phyloP scores from a whole-genome alignment of 2,329 filamentous ascomycete species.

The Monilinia vaccinii-corymbosi region DNA sequence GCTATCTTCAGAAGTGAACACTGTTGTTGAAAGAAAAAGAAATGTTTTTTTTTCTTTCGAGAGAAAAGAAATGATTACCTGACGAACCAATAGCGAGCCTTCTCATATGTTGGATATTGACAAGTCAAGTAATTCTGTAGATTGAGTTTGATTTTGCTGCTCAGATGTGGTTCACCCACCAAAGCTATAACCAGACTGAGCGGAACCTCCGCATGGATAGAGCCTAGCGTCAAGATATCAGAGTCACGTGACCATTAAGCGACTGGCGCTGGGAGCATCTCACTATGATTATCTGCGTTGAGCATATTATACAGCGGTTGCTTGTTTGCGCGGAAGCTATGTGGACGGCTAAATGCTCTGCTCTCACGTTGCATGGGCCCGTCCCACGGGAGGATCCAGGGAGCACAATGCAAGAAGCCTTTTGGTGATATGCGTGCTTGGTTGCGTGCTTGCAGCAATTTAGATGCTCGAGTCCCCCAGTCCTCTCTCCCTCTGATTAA shows the following conservation, averaged over 20 bases:
- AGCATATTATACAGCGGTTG: not conserved
- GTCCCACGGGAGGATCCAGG: not conserved
- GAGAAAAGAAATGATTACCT: not conserved
- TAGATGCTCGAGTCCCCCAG: not conserved
- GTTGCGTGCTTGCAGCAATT: not conserved
- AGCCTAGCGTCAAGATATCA: not conserved
- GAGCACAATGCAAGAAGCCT: not conserved
- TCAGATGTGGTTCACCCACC: slow-evolving; percentile 8
- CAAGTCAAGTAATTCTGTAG: not conserved
- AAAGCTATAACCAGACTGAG: slow-evolving; percentile 5
- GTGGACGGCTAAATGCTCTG: not conserved
- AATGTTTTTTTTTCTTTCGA: not conserved
- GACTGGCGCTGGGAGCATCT: not conserved
- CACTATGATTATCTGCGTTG: not conserved
- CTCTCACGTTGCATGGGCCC: not conserved
- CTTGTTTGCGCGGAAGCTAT: not conserved
- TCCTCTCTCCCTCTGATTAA: too few relatives aligned
- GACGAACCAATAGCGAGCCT: not conserved
- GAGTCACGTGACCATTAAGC: not conserved
- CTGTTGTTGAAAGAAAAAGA: slow-evolving; percentile 7
- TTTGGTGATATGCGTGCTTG: not conserved
- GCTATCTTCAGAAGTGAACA: slow-evolving; percentile 7
- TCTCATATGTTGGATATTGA: not conserved
- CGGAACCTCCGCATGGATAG: slow-evolving; percentile 9
- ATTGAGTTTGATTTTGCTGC: not conserved